Evolutionary conservation across 108 stramenopile species (phyloP).

Genomic region (Fragilaria radians): DNA sequence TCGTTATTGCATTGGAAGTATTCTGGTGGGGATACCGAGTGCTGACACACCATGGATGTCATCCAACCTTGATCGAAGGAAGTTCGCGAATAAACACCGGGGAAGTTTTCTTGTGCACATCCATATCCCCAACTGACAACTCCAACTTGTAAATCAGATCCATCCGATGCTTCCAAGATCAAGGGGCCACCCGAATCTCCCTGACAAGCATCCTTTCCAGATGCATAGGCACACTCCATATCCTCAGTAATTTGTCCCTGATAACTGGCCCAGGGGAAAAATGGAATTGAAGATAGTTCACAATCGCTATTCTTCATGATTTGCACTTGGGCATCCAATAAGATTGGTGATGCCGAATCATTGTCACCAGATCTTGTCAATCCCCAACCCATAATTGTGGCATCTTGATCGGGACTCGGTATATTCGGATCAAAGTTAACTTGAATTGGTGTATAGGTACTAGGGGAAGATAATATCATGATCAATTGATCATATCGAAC

Average conservation of each 20-base stretch:
- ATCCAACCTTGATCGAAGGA: constrained; percentile 45
- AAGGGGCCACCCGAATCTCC: constrained; percentile 54
- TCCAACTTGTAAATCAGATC: constrained; percentile 24
- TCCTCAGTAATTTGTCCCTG: constrained; percentile 15
- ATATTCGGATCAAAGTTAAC: background rate
- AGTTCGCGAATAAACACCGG: constrained; percentile 58
- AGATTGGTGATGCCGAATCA: background rate
- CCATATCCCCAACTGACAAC: constrained; percentile 31
- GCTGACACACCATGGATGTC: constrained; percentile 27
- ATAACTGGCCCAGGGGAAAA: background rate
- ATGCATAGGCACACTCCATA: constrained; percentile 34
- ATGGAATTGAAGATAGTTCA: background rate
- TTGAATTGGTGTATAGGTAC: background rate
- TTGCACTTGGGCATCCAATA: no score
- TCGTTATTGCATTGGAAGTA: constrained; percentile 4
- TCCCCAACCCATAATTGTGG: background rate
- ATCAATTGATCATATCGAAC: background rate
- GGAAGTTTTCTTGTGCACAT: constrained; percentile 19
- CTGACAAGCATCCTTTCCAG: constrained; percentile 32
- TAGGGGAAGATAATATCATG: background rate
- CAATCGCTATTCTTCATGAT: background rate
- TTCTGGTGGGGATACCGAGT: constrained; percentile 21
- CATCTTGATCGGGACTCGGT: background rate
- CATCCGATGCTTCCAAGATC: constrained; percentile 7
- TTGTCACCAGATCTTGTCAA: background rate